A percentile compares a stretch with the other conserved stretches of the same genome.
Evolutionary conservation across 306 rosid species (phyloP).

Genomic region (Adenanthera pavonina): DNA sequence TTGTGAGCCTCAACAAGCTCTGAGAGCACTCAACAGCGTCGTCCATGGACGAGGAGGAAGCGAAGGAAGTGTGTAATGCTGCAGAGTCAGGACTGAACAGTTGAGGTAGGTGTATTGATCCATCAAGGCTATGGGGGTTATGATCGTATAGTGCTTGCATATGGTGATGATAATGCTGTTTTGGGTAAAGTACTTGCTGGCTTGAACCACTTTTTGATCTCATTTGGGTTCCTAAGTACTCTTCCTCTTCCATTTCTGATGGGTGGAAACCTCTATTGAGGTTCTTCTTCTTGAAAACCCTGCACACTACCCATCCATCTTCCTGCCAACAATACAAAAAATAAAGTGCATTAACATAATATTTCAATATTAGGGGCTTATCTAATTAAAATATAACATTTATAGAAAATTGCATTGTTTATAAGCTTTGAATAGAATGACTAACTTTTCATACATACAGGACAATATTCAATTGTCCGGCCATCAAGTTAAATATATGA

Average conservation of each 20-base stretch:
- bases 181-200: conserved; percentile 48
- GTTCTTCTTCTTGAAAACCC: conserved; percentile 90
- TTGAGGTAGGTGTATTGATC: conserved; percentile 81
- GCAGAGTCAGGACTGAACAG: conserved; percentile 81
- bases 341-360: background rate
- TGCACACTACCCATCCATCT: conserved; percentile 97
- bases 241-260: conserved; percentile 51
- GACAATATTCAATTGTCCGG: too few relatives aligned
- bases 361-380: too few relatives aligned
- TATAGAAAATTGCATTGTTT: too few relatives aligned
- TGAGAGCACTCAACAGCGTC: conserved; percentile 62
- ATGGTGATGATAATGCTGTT: background rate
- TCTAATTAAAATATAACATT: too few relatives aligned
- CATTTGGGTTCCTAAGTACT: conserved; percentile 42
- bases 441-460: too few relatives aligned
- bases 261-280: conserved; percentile 62
- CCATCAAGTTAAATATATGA: too few relatives aligned
- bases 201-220: conserved; percentile 51
- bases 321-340: conserved; percentile 54
- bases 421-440: too few relatives aligned
- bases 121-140: conserved; percentile 50
- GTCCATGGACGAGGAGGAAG: conserved; percentile 33
- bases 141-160: conserved; percentile 43
- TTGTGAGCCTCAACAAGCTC: conserved; percentile 67
- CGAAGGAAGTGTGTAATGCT: background rate